Conservation (phyloP, 345 rosid species). For the Hibiscus trionum region DNA sequence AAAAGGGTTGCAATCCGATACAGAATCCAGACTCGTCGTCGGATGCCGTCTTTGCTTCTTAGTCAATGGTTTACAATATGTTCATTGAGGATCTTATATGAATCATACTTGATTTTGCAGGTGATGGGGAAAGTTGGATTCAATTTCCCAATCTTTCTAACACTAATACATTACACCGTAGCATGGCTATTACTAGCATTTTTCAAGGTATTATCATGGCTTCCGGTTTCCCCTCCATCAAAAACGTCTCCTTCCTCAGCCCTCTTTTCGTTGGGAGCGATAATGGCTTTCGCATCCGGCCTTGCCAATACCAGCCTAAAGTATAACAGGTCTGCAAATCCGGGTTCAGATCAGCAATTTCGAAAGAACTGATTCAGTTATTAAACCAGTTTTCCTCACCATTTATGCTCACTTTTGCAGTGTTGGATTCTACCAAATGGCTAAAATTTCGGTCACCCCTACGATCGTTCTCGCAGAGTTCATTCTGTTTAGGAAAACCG, state of each 20-base stretch:
- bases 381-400: constrained; percentile 9
- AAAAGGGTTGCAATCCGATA: not conserved
- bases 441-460: constrained; percentile 94
- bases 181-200: constrained; percentile 85
- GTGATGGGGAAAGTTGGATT: constrained; percentile 87
- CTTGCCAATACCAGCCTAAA: constrained; percentile 91
- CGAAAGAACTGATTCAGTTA: not conserved
- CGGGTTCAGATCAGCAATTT: not conserved
- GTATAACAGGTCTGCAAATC: constrained; percentile 56
- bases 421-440: constrained; percentile 97
- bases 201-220: constrained; percentile 55
- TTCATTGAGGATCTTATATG: not conserved
- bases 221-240: constrained; percentile 80
- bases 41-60: not conserved
- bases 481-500: constrained; percentile 52
- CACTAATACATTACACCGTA: constrained; percentile 64
- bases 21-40: not conserved
- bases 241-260: constrained; percentile 82
- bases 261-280: constrained; percentile 65
- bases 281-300: constrained; percentile 95
- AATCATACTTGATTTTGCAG: constrained; percentile 27
- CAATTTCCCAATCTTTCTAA: constrained; percentile 76
- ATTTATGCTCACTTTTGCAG: constrained; percentile 30
- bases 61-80: not conserved
- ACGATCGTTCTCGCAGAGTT: constrained; percentile 84